Conservation (phyloP, 148 eudicot species). For the Rhododendron kiyosumense region DNA sequence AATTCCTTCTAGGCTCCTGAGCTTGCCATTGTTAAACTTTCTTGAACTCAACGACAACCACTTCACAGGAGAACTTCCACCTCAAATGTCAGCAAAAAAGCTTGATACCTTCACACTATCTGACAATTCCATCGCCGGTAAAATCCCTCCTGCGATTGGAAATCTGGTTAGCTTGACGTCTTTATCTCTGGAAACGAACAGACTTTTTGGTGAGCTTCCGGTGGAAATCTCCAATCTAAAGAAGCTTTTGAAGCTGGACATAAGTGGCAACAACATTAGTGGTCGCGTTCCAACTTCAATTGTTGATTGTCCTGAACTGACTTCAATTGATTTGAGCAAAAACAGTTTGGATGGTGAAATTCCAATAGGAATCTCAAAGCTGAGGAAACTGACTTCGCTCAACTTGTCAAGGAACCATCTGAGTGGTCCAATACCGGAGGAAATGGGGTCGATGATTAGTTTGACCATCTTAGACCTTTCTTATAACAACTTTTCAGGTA, state of each 20-base stretch:
- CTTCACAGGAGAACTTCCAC: slow-evolving; percentile 47
- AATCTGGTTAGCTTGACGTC: slow-evolving; percentile 19
- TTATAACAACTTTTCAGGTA: slow-evolving; percentile 41
- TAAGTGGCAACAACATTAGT: slow-evolving; percentile 33
- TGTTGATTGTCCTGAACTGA: slow-evolving; percentile 26
- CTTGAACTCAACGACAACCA: slow-evolving; percentile 38
- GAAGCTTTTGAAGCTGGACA: slow-evolving; percentile 16
- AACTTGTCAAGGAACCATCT: slow-evolving; percentile 41
- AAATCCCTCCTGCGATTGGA: slow-evolving; percentile 29
- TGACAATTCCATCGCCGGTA: slow-evolving; percentile 34
- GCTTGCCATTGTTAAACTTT: slow-evolving; percentile 18
- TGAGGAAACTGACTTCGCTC: slow-evolving; percentile 15
- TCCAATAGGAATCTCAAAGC: slow-evolving; percentile 21
- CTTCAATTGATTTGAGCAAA: slow-evolving; percentile 39
- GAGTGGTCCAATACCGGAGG: slow-evolving; percentile 38
- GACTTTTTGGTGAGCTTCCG: slow-evolving; percentile 42
- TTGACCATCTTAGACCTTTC: slow-evolving; percentile 43
- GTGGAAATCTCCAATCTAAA: slow-evolving; percentile 27
- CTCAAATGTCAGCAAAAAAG: slow-evolving; percentile 21
- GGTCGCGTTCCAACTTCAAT: slow-evolving; percentile 41
- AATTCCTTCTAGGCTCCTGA: slow-evolving; percentile 36
- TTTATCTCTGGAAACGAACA: slow-evolving; percentile 28
- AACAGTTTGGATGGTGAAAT: slow-evolving; percentile 40
- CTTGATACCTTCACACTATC: slow-evolving; percentile 27
- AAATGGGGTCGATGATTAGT: slow-evolving; percentile 26